Conservation (phyloP, 2,329 filamentous ascomycete species). For the Colletotrichum cordylinicola region DNA sequence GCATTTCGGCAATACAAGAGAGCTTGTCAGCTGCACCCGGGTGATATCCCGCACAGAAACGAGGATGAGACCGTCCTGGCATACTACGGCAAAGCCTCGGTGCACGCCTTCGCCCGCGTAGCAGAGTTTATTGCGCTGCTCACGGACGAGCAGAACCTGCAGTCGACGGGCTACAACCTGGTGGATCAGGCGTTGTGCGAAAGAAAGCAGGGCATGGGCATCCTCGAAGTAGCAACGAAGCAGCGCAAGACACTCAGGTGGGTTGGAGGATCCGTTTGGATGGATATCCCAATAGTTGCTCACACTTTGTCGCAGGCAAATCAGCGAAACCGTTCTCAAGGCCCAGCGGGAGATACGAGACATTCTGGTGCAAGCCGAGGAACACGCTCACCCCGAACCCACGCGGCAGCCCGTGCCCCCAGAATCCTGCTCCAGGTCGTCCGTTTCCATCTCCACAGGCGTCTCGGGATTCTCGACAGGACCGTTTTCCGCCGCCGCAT, state of each 20-base stretch:
- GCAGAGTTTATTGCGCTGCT: neutral
- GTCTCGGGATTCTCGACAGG: neutral
- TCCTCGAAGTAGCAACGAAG: slow-evolving; percentile 7
- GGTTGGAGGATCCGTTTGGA: neutral
- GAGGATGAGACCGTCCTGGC: neutral
- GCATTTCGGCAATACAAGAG: neutral
- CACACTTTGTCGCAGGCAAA: neutral
- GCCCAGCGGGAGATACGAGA: neutral
- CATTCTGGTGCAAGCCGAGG: neutral
- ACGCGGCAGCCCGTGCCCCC: neutral
- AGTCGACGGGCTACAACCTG: slow-evolving; percentile 11
- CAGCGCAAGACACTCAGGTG: slow-evolving; percentile 11
- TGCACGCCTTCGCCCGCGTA: neutral
- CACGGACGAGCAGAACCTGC: neutral
- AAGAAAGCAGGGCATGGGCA: slow-evolving; percentile 5
- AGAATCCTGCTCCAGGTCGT: slow-evolving; percentile 18
- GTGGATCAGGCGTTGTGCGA: slow-evolving; percentile 7
- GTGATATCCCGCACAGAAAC: neutral
- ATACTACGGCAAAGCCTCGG: neutral
- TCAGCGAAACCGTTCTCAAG: neutral
- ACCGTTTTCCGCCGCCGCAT: neutral
- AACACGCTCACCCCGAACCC: neutral
- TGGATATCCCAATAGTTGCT: neutral
- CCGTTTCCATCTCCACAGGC: slow-evolving; percentile 12
- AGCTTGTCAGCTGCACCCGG: neutral